These are phyloP conservation scores for Rachicladosporium sp. DNA, from an alignment of 2,329 filamentous ascomycete species.

Conservation along the genomic window DNA sequence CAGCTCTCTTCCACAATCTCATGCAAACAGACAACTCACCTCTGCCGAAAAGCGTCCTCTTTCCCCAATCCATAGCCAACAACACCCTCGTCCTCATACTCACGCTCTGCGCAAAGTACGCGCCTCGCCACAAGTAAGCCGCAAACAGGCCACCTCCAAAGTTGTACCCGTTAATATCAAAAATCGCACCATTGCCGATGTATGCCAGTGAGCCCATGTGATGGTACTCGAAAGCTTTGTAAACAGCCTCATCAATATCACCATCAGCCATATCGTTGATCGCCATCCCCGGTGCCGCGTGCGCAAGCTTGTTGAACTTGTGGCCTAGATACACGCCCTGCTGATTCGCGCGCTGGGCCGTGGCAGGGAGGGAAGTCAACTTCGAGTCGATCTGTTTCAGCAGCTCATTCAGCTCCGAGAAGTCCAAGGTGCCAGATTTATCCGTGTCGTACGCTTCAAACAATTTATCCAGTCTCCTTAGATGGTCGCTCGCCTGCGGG, in stretches of 20 bases:
- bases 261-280: constrained; percentile 77
- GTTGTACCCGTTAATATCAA: constrained; percentile 72
- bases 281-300: constrained; percentile 59
- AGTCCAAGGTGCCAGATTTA: constrained; percentile 84
- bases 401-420: constrained; percentile 78
- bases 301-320: constrained; percentile 86
- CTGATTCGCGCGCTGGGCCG: constrained; percentile 90
- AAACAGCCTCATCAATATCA: constrained; percentile 81
- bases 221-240: constrained; percentile 87
- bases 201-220: constrained; percentile 90
- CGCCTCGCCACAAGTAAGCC: constrained; percentile 89
- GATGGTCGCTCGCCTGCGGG: constrained; percentile 76
- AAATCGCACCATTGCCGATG: constrained; percentile 90
- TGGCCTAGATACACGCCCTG: constrained; percentile 85
- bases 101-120: constrained; percentile 96
- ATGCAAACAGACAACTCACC: constrained; percentile 46
- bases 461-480: constrained; percentile 79
- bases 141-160: constrained; percentile 76
- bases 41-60: constrained; percentile 87
- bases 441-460: constrained; percentile 90
- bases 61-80: constrained; percentile 98
- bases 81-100: constrained; percentile 79
- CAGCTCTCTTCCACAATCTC: too few relatives aligned
- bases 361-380: constrained; percentile 85
- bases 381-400: constrained; percentile 88